Conservation (phyloP, 306 rosid species). For the Lithocarpus polystachyus region DNA sequence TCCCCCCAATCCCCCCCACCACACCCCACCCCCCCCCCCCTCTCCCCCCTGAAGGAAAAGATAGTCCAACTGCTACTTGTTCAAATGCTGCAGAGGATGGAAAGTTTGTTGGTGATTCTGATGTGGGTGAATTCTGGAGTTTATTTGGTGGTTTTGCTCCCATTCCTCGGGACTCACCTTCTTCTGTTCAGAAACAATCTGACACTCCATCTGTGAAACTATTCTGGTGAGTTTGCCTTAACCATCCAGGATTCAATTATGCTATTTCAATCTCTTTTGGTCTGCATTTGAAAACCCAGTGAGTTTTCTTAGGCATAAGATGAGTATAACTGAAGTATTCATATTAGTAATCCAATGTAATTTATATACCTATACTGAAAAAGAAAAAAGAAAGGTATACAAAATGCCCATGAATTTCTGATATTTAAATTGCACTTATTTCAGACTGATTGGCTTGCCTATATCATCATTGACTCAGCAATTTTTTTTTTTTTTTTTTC, state of each 20-base stretch:
- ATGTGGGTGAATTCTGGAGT: conserved; percentile 97
- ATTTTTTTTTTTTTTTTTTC: background rate
- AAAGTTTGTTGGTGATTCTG: conserved; percentile 90
- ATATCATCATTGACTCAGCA: background rate
- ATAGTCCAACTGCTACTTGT: conserved; percentile 21
- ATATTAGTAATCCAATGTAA: background rate
- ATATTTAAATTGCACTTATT: background rate
- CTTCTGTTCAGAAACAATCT: conserved; percentile 43
- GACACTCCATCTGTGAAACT: conserved; percentile 42
- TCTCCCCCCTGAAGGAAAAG: conserved; percentile 3
- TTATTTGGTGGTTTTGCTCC: conserved; percentile 98
- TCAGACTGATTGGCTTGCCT: conserved; percentile 4
- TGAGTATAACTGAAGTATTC: background rate
- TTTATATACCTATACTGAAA: background rate
- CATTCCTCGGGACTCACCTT: conserved; percentile 70
- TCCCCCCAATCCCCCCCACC: background rate
- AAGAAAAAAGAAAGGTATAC: background rate
- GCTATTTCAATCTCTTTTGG: conserved; percentile 17
- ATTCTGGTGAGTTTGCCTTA: conserved; percentile 53
- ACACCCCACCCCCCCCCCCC: background rate
- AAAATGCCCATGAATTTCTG: background rate
- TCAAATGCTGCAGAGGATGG: conserved; percentile 81
- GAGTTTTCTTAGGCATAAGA: background rate
- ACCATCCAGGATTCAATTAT: background rate
- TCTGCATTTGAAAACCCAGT: background rate